Evolutionary conservation across 257 asterid species (phyloP).

Genomic region (Primulina tabacum): DNA sequence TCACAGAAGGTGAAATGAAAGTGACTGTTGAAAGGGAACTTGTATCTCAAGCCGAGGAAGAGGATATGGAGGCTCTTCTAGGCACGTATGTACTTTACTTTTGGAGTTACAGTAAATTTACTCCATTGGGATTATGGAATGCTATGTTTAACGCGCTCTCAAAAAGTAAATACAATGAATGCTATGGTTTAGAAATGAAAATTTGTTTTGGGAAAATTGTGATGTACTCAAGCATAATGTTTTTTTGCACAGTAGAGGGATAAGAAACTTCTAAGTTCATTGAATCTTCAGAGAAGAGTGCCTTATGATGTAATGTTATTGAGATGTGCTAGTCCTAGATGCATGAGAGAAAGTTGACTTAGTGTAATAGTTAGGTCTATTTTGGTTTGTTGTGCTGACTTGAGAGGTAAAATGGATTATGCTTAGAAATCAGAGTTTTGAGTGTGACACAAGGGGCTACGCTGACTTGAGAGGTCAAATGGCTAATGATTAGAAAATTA

Average conservation of each 20-base stretch:
- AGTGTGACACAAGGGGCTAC: not conserved
- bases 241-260: not conserved
- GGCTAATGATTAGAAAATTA: not conserved
- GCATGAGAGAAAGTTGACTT: slow-evolving; percentile 8
- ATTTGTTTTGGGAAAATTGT: not conserved
- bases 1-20: slow-evolving; percentile 61
- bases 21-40: slow-evolving; percentile 97
- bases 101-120: slow-evolving; percentile 15
- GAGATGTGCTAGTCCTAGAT: slow-evolving; percentile 14
- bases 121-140: slow-evolving; percentile 6
- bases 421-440: not conserved
- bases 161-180: slow-evolving; percentile 12
- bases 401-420: not conserved
- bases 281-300: slow-evolving; percentile 13
- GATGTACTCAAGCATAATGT: not conserved
- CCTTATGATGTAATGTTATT: slow-evolving; percentile 11
- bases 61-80: slow-evolving; percentile 98
- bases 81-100: slow-evolving; percentile 71
- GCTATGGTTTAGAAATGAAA: slow-evolving; percentile 1
- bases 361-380: not conserved
- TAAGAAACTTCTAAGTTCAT: not conserved
- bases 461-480: not conserved
- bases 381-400: slow-evolving; percentile 7
- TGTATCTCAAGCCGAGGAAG: slow-evolving; percentile 97
- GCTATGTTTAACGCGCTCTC: slow-evolving; percentile 3